Evolutionary conservation across 1,284 basidiomycete genomes (phyloP).

Genomic region (Crocinoboletus sp.): DNA sequence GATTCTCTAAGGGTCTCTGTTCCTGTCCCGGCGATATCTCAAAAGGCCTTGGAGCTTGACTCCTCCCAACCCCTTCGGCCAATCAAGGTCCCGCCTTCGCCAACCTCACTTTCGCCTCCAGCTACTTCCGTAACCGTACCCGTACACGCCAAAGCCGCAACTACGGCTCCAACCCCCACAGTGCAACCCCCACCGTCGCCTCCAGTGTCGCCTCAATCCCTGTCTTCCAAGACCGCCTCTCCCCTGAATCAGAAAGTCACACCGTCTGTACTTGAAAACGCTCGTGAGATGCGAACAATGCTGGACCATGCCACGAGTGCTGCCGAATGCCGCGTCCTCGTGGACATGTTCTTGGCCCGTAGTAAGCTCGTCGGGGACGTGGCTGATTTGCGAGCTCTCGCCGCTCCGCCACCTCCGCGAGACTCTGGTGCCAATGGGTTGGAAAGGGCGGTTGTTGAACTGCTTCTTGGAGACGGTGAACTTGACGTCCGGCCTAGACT

Average conservation of each 20-base stretch:
- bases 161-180: neutral
- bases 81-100: constrained; percentile 1
- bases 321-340: constrained; percentile 79
- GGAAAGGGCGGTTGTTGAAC: constrained; percentile 44
- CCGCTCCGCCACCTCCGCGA: constrained; percentile 4
- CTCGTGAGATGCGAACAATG: constrained; percentile 63
- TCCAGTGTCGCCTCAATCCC: constrained; percentile 6
- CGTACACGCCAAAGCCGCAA: constrained; percentile 4
- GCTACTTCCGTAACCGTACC: constrained; percentile 6
- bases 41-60: constrained; percentile 9
- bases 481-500: neutral
- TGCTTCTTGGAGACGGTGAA: constrained; percentile 43
- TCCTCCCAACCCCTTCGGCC: constrained; percentile 3
- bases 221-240: constrained; percentile 17
- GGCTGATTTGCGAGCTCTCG: constrained; percentile 4
- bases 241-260: constrained; percentile 12
- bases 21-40: constrained; percentile 6
- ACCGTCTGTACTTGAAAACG: constrained; percentile 37
- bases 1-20: neutral
- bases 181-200: constrained; percentile 5
- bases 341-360: constrained; percentile 75
- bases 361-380: constrained; percentile 38
- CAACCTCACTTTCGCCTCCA: constrained; percentile 7
- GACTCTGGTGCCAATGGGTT: constrained; percentile 10
- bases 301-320: constrained; percentile 69